Base-by-base conservation (phyloP, 805 yeast genomes). In the Sporopachydermia lactativora region DNA sequence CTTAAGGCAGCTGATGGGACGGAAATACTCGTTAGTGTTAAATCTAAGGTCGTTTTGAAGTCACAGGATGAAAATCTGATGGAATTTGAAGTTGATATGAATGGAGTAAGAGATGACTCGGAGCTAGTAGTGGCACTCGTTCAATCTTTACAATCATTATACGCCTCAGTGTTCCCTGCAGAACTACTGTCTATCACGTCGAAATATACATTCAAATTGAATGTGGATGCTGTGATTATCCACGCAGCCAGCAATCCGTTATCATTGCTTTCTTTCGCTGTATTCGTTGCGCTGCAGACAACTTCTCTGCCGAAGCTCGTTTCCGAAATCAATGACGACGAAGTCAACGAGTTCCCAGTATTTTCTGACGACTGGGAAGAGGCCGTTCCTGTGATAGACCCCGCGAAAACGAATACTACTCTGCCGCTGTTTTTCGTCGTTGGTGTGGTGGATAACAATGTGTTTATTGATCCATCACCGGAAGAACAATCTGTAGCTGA, bases 1-100 rank as follows among this genome's bases (percentile, higher is more conserved):
- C 73, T 89, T 15, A 70, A 86, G 47, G 71, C 85, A 24, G 70
- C 81, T 39, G 97, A 89, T 58, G 97, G 98, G 16, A 75, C 85
- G 45, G 97, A 92, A 59, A 85, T 95, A 51, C 79, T 92, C 24
- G 89, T 85, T 3, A 92, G 96, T 52, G 71, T 89, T 38, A 92
- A 92, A 59, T 74, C 88, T 8, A 81, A 81, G 51, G 96, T 88
- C 3, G 81, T 83, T 13, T 39, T 40, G 19, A 43, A 42, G n/a
- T 40, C 46, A 44, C 59, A 46, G 44, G 68, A 70, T 14, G 50
- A 64, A 0, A 74, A 71, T 15, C 60, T 84, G 31, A 62, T 88
- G 5, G 75, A 76, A 37, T 77, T 86, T 18, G 94, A 83, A 41
- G 75, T 89, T 13, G 95, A 83, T 50, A 71, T 81, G 39, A 14